Conservation (phyloP, 2,329 filamentous ascomycete genomes). For the Diplodia seriata region DNA sequence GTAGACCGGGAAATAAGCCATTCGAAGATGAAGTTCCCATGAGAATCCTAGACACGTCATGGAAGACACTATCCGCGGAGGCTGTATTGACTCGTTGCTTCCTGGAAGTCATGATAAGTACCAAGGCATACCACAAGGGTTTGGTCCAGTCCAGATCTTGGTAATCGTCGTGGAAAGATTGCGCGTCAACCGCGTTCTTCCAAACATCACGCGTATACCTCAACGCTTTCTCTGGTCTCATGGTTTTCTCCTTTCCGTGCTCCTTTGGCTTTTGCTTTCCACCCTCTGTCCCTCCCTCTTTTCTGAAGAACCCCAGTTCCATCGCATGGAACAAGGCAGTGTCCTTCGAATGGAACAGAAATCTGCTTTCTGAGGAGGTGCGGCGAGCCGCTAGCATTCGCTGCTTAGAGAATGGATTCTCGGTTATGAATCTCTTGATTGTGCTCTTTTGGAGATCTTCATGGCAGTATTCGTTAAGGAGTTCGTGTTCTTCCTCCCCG, state of each 20-base stretch:
- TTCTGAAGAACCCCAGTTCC: no score
- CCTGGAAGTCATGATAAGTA: neutral
- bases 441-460: neutral
- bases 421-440: neutral
- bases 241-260: no score
- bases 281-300: no score
- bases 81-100: neutral
- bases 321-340: conserved; percentile 21
- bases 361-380: neutral
- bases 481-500: neutral
- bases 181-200: no score
- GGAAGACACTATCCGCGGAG: neutral
- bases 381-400: conserved; percentile 3
- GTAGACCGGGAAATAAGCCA: neutral
- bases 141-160: no score
- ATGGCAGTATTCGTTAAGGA: neutral
- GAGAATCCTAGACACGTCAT: neutral
- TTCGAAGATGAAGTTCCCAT: neutral
- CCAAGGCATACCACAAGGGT: neutral
- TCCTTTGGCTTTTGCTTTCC: no score
- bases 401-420: neutral
- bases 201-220: no score
- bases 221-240: no score
- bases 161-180: no score
- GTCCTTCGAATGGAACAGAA: conserved; percentile 31